Conservation (phyloP, 352 stramenopile genomes). For the Phytophthora brassicae region DNA sequence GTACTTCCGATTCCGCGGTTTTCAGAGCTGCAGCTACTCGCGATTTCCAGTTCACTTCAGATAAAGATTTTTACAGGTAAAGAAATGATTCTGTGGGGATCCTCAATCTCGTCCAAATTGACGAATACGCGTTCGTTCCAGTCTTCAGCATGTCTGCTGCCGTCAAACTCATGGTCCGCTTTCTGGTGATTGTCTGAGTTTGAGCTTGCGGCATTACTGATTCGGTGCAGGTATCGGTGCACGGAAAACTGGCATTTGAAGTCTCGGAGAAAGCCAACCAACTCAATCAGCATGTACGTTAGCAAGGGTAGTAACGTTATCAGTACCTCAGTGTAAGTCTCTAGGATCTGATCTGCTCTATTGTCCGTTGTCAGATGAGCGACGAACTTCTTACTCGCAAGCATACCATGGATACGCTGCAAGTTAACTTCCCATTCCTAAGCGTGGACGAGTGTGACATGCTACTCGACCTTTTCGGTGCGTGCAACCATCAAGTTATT, state of each 20-base stretch:
- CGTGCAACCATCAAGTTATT: background rate
- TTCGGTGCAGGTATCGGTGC: slow-evolving; percentile 43
- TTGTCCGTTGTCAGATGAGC: slow-evolving; percentile 38
- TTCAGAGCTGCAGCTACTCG: slow-evolving; percentile 47
- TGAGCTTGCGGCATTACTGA: background rate
- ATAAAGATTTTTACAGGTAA: slow-evolving; percentile 55
- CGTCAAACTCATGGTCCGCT: slow-evolving; percentile 52
- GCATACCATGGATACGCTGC: slow-evolving; percentile 46
- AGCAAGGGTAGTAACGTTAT: background rate
- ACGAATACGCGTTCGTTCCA: slow-evolving; percentile 8
- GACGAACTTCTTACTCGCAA: slow-evolving; percentile 46
- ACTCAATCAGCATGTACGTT: slow-evolving; percentile 44
- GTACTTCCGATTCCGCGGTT: slow-evolving; percentile 47
- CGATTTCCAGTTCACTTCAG: slow-evolving; percentile 38
- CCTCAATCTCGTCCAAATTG: slow-evolving; percentile 1
- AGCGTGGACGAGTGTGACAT: slow-evolving; percentile 70
- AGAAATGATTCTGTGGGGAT: background rate
- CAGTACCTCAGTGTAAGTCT: background rate
- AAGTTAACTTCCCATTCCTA: slow-evolving; percentile 61
- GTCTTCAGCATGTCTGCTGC: slow-evolving; percentile 37
- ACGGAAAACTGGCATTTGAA: slow-evolving; percentile 54
- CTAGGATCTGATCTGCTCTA: background rate
- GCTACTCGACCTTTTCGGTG: slow-evolving; percentile 77
- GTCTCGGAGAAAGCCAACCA: slow-evolving; percentile 47
- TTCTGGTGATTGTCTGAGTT: background rate